Conservation (phyloP, 768 basidiomycete species). For the Lactarius hatsudake region DNA sequence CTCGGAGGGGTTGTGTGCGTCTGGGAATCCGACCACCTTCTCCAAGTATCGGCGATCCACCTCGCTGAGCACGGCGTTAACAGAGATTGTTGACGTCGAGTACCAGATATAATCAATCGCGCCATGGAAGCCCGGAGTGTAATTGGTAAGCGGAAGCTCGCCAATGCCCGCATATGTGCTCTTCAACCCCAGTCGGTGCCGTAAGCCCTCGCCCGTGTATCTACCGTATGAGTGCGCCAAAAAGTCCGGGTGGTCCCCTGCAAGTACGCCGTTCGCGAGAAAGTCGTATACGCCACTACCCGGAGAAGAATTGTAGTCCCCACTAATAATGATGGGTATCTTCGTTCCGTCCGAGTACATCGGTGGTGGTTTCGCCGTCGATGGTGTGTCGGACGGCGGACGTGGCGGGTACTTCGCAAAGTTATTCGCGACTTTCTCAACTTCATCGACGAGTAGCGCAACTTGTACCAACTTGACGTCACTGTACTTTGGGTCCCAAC, state of each 20-base stretch:
- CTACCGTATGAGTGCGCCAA: conserved; percentile 86
- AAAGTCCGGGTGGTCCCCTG: conserved; percentile 85
- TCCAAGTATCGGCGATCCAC: conserved; percentile 82
- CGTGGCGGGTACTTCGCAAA: conserved; percentile 82
- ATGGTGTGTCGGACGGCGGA: conserved; percentile 42
- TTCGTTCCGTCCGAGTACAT: conserved; percentile 78
- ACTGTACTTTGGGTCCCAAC: conserved; percentile 88
- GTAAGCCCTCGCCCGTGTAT: conserved; percentile 87
- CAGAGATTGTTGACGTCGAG: conserved; percentile 64
- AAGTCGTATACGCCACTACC: conserved; percentile 90
- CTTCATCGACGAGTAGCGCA: conserved; percentile 88
- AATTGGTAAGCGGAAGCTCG: conserved; percentile 80
- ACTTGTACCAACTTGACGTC: conserved; percentile 98
- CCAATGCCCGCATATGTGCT: conserved; percentile 70
- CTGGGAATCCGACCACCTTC: conserved; percentile 94
- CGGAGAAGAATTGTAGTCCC: conserved; percentile 94
- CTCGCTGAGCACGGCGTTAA: conserved; percentile 84
- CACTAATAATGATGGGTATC: conserved; percentile 88
- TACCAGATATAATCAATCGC: conserved; percentile 96
- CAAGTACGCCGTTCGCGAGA: conserved; percentile 65
- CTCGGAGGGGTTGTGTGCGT: conserved; percentile 96
- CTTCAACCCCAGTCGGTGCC: conserved; percentile 78
- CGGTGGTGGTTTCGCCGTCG: conserved; percentile 52
- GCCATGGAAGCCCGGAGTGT: conserved; percentile 82
- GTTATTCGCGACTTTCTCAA: conserved; percentile 82